Evolutionary conservation across 2,329 filamentous ascomycete species (phyloP).

Genomic region (Botrytis squamosa): DNA sequence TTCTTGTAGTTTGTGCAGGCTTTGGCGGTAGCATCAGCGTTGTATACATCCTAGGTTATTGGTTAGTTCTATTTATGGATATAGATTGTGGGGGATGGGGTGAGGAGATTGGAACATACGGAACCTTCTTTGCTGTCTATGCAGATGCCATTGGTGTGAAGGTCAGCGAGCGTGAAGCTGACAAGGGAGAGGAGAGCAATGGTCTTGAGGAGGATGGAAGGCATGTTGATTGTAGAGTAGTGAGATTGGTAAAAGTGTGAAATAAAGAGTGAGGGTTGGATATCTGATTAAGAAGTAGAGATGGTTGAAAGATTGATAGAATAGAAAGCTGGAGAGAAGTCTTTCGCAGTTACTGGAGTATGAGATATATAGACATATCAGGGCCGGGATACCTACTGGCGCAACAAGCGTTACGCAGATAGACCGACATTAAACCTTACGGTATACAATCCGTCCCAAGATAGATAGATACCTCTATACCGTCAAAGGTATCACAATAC

Average conservation of each 20-base stretch:
- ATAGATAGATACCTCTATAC: background rate
- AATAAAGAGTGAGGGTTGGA: background rate
- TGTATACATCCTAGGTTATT: background rate
- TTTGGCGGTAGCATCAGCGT: background rate
- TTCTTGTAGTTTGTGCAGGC: background rate
- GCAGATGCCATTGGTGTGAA: background rate
- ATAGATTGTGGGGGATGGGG: background rate
- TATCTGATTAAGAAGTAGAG: background rate
- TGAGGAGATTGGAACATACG: background rate
- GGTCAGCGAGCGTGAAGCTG: slow-evolving; percentile 15
- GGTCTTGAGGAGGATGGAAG: slow-evolving; percentile 11
- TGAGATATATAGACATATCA: background rate
- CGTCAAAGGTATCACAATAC: background rate
- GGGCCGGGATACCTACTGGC: too few species aligned
- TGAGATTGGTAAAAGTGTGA: background rate
- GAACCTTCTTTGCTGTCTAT: background rate
- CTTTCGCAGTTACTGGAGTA: background rate
- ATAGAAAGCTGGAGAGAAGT: background rate
- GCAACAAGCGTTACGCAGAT: background rate
- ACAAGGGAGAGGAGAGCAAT: slow-evolving; percentile 9
- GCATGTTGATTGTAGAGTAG: background rate
- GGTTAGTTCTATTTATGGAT: background rate
- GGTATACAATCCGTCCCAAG: background rate
- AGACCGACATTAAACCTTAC: background rate
- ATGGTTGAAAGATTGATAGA: background rate